Percentiles rank a stretch among this genome's conserved stretches.
Conservation (phyloP, 2,329 filamentous ascomycete genomes). For the Botrytis sinoallii region DNA sequence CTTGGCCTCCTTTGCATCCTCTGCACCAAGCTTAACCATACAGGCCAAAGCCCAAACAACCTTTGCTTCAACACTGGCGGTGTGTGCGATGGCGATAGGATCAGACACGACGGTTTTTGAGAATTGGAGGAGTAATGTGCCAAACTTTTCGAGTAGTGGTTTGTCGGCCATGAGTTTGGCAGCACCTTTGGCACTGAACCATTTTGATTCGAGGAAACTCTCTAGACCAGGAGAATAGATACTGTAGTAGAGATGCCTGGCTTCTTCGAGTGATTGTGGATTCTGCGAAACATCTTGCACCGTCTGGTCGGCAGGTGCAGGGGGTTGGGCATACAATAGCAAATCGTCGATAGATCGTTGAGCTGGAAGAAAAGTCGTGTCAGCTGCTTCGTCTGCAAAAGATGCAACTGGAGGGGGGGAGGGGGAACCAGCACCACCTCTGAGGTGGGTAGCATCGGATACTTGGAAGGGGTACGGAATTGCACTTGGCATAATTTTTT, state of each 20-base stretch:
- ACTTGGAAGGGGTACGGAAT: conserved; percentile 39
- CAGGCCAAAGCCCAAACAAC: conserved; percentile 59
- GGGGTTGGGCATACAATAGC: conserved; percentile 57
- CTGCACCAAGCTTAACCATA: conserved; percentile 38
- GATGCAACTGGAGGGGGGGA: conserved; percentile 33
- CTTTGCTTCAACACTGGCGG: conserved; percentile 54
- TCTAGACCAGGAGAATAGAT: conserved; percentile 74
- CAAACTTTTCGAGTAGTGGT: conserved; percentile 63
- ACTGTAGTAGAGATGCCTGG: conserved; percentile 68
- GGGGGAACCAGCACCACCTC: conserved; percentile 50
- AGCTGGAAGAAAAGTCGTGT: conserved; percentile 50
- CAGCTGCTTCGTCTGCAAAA: conserved; percentile 37
- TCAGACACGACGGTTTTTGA: conserved; percentile 48
- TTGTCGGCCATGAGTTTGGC: conserved; percentile 49
- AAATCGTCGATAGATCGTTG: conserved; percentile 73
- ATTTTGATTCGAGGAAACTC: conserved; percentile 75
- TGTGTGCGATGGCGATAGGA: conserved; percentile 51
- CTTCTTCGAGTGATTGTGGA: conserved; percentile 57
- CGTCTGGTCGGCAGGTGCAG: conserved; percentile 49
- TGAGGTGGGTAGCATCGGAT: conserved; percentile 46
- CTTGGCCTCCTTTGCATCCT: conserved; percentile 36
- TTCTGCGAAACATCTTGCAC: conserved; percentile 45
- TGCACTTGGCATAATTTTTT: conserved; percentile 37
- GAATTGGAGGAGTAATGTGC: conserved; percentile 58
- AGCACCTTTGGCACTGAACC: conserved; percentile 61